Evolutionary conservation across 108 stramenopile genomes (phyloP).

Genomic region (Skeletonema marinoi): DNA sequence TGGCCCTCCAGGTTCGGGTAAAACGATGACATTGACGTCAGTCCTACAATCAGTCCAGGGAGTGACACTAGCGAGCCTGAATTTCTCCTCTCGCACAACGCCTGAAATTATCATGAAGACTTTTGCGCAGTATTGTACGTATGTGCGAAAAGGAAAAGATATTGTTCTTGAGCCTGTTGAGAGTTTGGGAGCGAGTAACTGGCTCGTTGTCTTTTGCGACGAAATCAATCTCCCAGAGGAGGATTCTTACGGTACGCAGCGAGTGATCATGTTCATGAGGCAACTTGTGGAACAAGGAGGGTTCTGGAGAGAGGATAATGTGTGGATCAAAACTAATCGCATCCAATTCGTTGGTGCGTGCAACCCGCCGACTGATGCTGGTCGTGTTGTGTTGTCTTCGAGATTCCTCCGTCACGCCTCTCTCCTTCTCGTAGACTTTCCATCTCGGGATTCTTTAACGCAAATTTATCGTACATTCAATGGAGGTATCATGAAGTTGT

Average conservation of each 20-base stretch:
- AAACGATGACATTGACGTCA: constrained; percentile 97
- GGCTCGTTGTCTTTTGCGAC: constrained; percentile 99
- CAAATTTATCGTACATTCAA: constrained; percentile 98
- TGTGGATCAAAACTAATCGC: constrained; percentile 92
- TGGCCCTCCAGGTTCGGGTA: constrained; percentile 97
- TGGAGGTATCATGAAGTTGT: constrained; percentile 93
- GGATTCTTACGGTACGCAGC: constrained; percentile 96
- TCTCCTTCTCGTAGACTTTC: constrained; percentile 96
- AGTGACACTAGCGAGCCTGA: constrained; percentile 90
- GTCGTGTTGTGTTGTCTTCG: constrained; percentile 88
- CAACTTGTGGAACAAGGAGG: constrained; percentile 98
- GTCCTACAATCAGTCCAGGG: constrained; percentile 93
- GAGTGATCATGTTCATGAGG: constrained; percentile 96
- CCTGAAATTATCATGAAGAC: constrained; percentile 95
- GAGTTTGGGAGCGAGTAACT: constrained; percentile 75
- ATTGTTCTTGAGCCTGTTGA: constrained; percentile 81
- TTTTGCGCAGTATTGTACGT: constrained; percentile 93
- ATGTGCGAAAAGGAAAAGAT: constrained; percentile 88
- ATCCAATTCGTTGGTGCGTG: constrained; percentile 98
- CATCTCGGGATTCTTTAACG: constrained; percentile 85
- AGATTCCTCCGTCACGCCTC: constrained; percentile 97
- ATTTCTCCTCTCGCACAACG: constrained; percentile 95
- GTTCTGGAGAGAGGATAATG: constrained; percentile 95
- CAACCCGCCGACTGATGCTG: constrained; percentile 99
- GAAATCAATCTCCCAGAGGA: constrained; percentile 98